Conservation (phyloP, 2,329 filamentous ascomycete species). For the Calcarisporium arbuscula region DNA sequence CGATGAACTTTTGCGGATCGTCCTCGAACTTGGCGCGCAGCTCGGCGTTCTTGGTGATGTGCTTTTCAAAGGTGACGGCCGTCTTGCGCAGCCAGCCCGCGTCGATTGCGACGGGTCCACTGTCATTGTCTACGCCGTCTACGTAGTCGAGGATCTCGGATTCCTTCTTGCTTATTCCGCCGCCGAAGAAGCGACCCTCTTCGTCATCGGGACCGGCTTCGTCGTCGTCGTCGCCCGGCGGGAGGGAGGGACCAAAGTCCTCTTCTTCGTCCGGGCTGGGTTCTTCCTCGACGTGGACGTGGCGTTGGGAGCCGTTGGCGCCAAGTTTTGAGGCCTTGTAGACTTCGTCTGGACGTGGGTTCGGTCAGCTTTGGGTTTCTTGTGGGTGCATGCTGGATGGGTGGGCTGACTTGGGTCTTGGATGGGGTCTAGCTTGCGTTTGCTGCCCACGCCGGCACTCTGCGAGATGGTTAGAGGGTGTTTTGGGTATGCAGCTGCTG, state of each 20-base stretch:
- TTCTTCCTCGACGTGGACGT: slow-evolving; percentile 36
- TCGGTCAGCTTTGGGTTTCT: neutral
- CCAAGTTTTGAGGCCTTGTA: slow-evolving; percentile 57
- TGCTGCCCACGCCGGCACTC: slow-evolving; percentile 44
- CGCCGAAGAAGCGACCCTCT: slow-evolving; percentile 92
- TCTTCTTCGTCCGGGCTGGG: slow-evolving; percentile 39
- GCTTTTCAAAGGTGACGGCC: slow-evolving; percentile 80
- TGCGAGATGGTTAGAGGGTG: slow-evolving; percentile 11
- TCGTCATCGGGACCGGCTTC: slow-evolving; percentile 65
- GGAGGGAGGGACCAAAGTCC: slow-evolving; percentile 37
- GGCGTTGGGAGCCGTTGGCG: slow-evolving; percentile 37
- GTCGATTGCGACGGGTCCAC: slow-evolving; percentile 69
- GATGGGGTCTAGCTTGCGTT: slow-evolving; percentile 57
- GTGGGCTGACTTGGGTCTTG: slow-evolving; percentile 54
- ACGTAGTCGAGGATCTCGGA: slow-evolving; percentile 83
- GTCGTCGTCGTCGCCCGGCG: slow-evolving; percentile 45
- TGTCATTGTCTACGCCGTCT: slow-evolving; percentile 43
- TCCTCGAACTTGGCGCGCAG: slow-evolving; percentile 77
- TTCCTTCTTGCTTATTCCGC: slow-evolving; percentile 76
- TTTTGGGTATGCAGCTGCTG: neutral
- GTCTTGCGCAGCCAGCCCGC: slow-evolving; percentile 74
- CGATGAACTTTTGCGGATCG: slow-evolving; percentile 77
- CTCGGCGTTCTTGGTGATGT: slow-evolving; percentile 85
- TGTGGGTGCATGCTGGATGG: neutral
- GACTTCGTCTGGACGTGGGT: slow-evolving; percentile 41